Evolutionary conservation across 352 stramenopile species (phyloP).

Genomic region (Pythium pyrilobum): DNA sequence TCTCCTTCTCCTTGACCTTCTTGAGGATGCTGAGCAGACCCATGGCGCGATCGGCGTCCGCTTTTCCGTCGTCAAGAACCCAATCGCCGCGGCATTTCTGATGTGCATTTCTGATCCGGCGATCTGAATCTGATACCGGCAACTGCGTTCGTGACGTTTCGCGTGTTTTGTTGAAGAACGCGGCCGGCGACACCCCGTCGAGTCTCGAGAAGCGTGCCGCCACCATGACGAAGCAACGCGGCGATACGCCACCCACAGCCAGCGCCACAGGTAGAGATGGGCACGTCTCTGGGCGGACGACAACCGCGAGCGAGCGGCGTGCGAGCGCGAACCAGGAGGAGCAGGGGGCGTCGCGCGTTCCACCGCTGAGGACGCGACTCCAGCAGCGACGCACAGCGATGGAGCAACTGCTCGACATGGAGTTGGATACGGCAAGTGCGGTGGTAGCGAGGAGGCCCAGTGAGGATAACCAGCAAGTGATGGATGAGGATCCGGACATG

Average conservation of each 20-base stretch:
- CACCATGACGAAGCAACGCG: slow-evolving; percentile 4
- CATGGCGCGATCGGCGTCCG: slow-evolving; percentile 34
- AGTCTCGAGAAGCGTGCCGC: not conserved
- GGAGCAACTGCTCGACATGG: slow-evolving; percentile 41
- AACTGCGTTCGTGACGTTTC: slow-evolving; percentile 8
- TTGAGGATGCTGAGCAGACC: slow-evolving; percentile 92
- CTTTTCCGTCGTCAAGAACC: not conserved
- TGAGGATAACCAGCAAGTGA: not conserved
- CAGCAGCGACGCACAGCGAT: slow-evolving; percentile 23
- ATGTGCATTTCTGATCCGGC: slow-evolving; percentile 1
- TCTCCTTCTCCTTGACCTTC: slow-evolving; percentile 99
- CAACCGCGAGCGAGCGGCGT: not conserved
- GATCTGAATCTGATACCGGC: slow-evolving; percentile 6
- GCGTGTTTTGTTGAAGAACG: not conserved
- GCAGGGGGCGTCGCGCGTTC: too few species aligned
- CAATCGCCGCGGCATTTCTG: too few species aligned
- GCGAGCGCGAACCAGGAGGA: slow-evolving; percentile 18
- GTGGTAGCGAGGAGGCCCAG: not conserved
- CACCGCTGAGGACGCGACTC: not conserved
- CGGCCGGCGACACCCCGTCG: too few species aligned
- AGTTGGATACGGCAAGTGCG: not conserved
- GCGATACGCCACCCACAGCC: not conserved
- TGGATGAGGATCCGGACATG: not conserved
- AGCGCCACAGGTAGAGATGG: not conserved
- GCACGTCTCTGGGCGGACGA: too few species aligned